phyloP scores from a whole-genome alignment of 805 yeast species.

The Suhomyces faveliae region DNA sequence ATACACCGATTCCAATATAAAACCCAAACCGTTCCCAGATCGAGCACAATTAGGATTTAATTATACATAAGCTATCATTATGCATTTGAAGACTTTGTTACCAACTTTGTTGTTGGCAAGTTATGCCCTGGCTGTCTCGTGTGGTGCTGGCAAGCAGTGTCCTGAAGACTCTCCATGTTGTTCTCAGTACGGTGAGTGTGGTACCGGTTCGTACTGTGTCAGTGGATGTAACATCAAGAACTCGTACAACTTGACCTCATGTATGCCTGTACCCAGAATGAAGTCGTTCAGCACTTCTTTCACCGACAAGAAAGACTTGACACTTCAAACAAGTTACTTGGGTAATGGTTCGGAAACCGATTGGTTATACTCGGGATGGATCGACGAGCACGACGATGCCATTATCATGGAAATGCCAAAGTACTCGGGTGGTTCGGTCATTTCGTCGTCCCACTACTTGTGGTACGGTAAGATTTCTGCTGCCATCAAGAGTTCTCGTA shows the following conservation, averaged over 20 bases:
- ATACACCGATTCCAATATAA: not conserved
- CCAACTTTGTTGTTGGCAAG: slow-evolving; percentile 1
- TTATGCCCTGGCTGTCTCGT: slow-evolving; percentile 23
- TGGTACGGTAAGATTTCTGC: slow-evolving; percentile 87
- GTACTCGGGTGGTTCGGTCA: slow-evolving; percentile 69
- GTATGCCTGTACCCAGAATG: slow-evolving; percentile 87
- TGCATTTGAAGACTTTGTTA: not conserved
- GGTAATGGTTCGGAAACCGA: slow-evolving; percentile 69
- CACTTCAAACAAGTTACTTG: slow-evolving; percentile 42
- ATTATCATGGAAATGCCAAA: slow-evolving; percentile 75
- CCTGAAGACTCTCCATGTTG: slow-evolving; percentile 87
- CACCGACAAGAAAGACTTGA: slow-evolving; percentile 26
- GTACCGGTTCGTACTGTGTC: slow-evolving; percentile 73
- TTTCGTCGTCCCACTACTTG: slow-evolving; percentile 73
- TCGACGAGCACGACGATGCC: slow-evolving; percentile 48
- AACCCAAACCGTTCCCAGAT: not conserved
- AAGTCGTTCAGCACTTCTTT: slow-evolving; percentile 45
- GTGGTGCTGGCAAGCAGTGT: slow-evolving; percentile 58
- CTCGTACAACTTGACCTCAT: slow-evolving; percentile 64
- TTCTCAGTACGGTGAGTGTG: slow-evolving; percentile 76
- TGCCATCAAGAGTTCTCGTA: slow-evolving; percentile 68
- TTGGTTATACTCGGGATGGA: slow-evolving; percentile 70
- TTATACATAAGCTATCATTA: not conserved
- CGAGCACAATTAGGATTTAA: not conserved
- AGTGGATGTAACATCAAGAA: slow-evolving; percentile 84